phyloP scores from a whole-genome alignment of 148 eudicot species.

The Camellia lanceoleosa region DNA sequence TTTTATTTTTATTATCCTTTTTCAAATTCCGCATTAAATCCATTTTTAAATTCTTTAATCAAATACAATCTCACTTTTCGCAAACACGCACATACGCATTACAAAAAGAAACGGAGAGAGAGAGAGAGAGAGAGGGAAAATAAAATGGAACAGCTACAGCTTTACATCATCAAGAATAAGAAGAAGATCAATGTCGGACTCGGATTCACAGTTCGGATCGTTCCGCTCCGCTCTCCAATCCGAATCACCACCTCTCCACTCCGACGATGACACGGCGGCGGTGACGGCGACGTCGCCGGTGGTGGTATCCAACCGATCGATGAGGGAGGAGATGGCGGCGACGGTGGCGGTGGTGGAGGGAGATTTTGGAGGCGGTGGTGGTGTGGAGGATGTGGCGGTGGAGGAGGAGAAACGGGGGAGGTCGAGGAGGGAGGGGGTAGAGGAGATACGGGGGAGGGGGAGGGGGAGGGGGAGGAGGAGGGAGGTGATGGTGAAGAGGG shows the following conservation, averaged over 20 bases:
- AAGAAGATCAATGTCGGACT: constrained; percentile 34
- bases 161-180: neutral
- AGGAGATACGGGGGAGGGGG: constrained; percentile 26
- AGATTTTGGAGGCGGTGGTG: constrained; percentile 11
- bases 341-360: constrained; percentile 25
- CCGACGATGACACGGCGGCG: constrained; percentile 33
- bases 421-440: constrained; percentile 23
- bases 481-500: constrained; percentile 41
- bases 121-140: too few species aligned
- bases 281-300: constrained; percentile 11
- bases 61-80: too few species aligned
- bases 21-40: too few species aligned
- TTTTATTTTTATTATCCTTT: too few species aligned
- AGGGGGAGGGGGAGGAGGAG: constrained; percentile 31
- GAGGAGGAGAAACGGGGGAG: constrained; percentile 27
- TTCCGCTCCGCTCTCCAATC: constrained; percentile 59
- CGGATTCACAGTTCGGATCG: constrained; percentile 44
- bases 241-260: constrained; percentile 33
- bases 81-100: too few species aligned
- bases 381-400: constrained; percentile 19
- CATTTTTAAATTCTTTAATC: too few species aligned
- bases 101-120: too few species aligned
- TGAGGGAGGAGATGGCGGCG: constrained; percentile 27
- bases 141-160: too few species aligned
- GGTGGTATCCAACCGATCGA: constrained; percentile 25